Evolutionary conservation across 192 early-diverging fungal genomes (phyloP), one percentile per base, ranked within the genome.

Genomic region (Backusella westeae): DNA sequence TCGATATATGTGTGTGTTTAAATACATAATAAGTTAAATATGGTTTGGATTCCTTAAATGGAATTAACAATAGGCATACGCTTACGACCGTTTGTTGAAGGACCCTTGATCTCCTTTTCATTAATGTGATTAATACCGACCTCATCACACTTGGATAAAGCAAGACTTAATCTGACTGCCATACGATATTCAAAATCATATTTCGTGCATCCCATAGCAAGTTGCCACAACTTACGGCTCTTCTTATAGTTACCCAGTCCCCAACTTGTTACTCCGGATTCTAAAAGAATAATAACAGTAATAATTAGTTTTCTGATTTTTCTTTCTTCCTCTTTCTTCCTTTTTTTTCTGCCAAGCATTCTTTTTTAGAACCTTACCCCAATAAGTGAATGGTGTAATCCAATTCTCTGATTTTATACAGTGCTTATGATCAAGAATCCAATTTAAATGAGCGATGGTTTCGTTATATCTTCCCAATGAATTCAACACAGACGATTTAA

Each of bases 141-240:
- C 19, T 81, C 79, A 42, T 84, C 83, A 59, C 83, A 81, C 36
- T 77, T 77, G 32, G 65, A 70, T 29, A 83, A 32, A 21, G 75
- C 82, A 21, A 83, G 69, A 49, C 71, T 75, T 46, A 77, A 73
- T 69, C 82, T 75, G 3, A 83, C 69, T 8, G 82, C 69, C 69
- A 83, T 72, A 41, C 82, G 77, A 41, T 83, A 85, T 77, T 89
- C 88, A 71, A 89, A 89, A 77, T 89, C 88, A 66, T 86, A 87
- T 46, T 84, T 81, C 10, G 79, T 85, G 67, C 75, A 87, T n/a
- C 70, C 67, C 44, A 77, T 69, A 17, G 85, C 86, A 32, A 77
- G 77, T 32, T 89, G 85, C 88, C 88, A 89, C 10, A 82, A 67
- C 4, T 59, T 59, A 71, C 83, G 79, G 39, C 85, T 84, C 63